Evolutionary conservation across 768 basidiomycete genomes (phyloP).

Genomic region (Suillus ampliporus): DNA sequence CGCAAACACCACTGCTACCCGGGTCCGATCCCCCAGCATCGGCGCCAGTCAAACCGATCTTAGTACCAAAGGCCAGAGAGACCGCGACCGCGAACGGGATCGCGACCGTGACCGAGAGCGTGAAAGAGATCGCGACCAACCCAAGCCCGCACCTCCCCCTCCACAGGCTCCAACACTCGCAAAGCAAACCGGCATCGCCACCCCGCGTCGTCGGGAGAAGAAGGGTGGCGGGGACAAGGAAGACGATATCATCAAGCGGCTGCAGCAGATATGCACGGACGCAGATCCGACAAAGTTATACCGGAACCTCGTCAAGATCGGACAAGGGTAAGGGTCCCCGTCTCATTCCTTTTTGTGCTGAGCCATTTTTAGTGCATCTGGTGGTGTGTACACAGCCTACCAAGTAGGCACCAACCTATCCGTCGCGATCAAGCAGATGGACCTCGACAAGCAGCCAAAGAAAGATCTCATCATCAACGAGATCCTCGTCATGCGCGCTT

Average conservation of each 20-base stretch:
- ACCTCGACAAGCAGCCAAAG: conserved; percentile 99
- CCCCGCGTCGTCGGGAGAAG: conserved; percentile 86
- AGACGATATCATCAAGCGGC: conserved; percentile 88
- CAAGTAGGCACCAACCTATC: conserved; percentile 93
- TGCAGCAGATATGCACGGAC: conserved; percentile 95
- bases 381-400: conserved; percentile 98
- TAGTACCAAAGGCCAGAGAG: conserved; percentile 48
- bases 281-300: conserved; percentile 96
- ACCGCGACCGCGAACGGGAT: conserved; percentile 18
- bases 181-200: conserved; percentile 73
- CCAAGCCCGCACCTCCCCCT: conserved; percentile 62
- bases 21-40: conserved; percentile 50
- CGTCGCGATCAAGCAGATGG: conserved; percentile 99
- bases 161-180: conserved; percentile 49
- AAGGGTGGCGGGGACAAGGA: conserved; percentile 61
- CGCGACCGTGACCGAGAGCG: conserved; percentile 40
- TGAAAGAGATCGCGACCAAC: conserved; percentile 41
- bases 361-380: conserved; percentile 72
- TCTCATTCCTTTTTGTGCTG: conserved; percentile 4
- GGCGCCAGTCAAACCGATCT: conserved; percentile 53
- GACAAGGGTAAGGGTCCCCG: conserved; percentile 78
- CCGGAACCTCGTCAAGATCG: conserved; percentile 93
- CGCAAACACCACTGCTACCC: conserved; percentile 59
- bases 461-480: conserved; percentile 99
- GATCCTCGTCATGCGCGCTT: conserved; percentile 98